Conservation (phyloP, 305 asterid genomes). For the Fraxinus paxiana region DNA sequence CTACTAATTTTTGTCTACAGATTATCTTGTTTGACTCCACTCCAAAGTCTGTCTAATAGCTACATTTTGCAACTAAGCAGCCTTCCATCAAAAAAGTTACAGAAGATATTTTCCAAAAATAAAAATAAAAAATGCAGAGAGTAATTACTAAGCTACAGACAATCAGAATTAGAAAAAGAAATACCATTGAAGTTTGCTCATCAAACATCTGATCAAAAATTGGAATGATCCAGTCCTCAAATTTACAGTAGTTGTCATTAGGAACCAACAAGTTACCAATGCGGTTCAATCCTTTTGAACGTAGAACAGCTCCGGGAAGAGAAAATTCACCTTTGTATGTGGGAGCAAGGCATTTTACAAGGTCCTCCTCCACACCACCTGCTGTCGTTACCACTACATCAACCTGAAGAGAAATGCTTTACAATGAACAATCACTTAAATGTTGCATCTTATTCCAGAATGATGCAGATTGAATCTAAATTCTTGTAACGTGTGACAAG, state of each 20-base stretch:
- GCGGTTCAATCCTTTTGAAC: constrained; percentile 85
- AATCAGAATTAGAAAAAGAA: background rate
- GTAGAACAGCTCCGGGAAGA: constrained; percentile 71
- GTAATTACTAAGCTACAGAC: background rate
- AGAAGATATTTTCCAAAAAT: background rate
- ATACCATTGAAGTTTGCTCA: constrained; percentile 67
- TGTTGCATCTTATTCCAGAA: background rate
- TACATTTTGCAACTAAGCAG: background rate
- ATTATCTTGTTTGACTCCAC: background rate
- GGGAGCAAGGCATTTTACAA: constrained; percentile 90
- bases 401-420: constrained; percentile 37
- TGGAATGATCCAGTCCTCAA: constrained; percentile 94
- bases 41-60: constrained; percentile 1
- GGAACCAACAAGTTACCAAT: constrained; percentile 91
- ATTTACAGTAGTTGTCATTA: constrained; percentile 89
- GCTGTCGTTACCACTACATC: constrained; percentile 96
- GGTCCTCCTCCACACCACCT: constrained; percentile 97
- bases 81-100: background rate
- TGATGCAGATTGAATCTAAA: background rate
- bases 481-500: background rate
- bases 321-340: constrained; percentile 85
- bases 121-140: background rate
- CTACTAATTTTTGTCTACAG: background rate
- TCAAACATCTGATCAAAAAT: constrained; percentile 80
- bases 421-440: background rate